Base-by-base conservation (phyloP, 78 protist species). In the Chrysochromulina parva region DNA sequence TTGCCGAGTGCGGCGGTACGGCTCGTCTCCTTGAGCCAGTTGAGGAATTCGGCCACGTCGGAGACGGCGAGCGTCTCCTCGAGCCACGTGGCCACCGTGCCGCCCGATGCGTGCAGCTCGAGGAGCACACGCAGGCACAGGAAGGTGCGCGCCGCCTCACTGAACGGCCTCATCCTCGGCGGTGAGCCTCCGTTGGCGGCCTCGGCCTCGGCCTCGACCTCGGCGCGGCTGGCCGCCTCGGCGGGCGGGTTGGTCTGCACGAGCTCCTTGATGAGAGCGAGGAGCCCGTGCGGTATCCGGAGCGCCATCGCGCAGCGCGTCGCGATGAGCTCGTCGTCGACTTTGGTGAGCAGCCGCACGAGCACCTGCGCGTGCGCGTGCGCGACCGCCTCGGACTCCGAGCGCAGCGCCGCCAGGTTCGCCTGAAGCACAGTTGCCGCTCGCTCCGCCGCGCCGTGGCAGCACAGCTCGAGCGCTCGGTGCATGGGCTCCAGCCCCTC, bases 71-170 rank as follows among this genome's bases (percentile, higher is more conserved):
- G 26, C 24, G 55, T 13, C 28, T 4, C 55, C 26, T 48, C 82
- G 19, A 74, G 57, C 57, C 82, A 74, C 1, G 9, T n/a, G 14
- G 82, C 82, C 14, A 55, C 82, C 22, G 82, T 14, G 24, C 4
- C 55, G 57, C 57, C 38, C 13, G 57, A 48, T 0, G 26, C 19
- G 19, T 48, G 9, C 6, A 74, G 26, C 26, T 74, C 82, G 17
- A 74, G 82, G 28, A 74, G 28, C 24, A 74, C 57, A 4, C 82
- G 82, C 4, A 74, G 2, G 55, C 54, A 38, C 19, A 48, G 9
- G 57, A 16, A 74, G 82, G 57, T 48, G n/a, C 82, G 82, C 55
- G 82, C 50, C 57, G 82, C 82, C 14, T 38, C 82, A n/a, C 57
- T 48, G 55, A 74, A 48, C 26, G 55, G 13, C 62, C 62, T 14